phyloP scores from a whole-genome alignment of 139 green algal species.

The Pleodorina starrii region DNA sequence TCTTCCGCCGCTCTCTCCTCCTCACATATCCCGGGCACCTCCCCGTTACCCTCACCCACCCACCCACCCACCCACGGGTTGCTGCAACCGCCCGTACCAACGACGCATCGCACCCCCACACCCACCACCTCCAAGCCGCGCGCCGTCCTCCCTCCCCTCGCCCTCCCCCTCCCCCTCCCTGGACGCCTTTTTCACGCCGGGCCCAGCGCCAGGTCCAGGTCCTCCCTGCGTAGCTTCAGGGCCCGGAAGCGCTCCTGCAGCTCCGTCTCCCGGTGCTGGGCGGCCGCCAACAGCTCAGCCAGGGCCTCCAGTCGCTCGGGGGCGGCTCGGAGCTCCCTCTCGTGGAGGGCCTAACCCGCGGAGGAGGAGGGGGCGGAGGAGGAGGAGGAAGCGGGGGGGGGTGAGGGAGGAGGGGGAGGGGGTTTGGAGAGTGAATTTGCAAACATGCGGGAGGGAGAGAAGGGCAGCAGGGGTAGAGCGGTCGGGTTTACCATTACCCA shows the following conservation, averaged over 20 bases:
- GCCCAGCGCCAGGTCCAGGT: constrained; percentile 44
- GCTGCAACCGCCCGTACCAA: no score
- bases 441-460: no score
- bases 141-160: no score
- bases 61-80: no score
- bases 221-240: constrained; percentile 45
- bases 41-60: no score
- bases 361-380: neutral
- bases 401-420: neutral
- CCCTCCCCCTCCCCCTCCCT: neutral
- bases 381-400: neutral
- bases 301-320: constrained; percentile 71
- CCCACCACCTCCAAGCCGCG: no score
- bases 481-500: neutral
- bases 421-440: neutral
- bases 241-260: constrained; percentile 77
- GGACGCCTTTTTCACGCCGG: neutral
- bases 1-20: no score
- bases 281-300: constrained; percentile 64
- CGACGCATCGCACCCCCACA: no score
- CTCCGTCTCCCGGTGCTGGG: constrained; percentile 70
- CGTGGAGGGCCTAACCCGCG: constrained; percentile 75
- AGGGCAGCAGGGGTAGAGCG: no score
- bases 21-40: no score
- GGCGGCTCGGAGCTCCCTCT: constrained; percentile 74